These are phyloP conservation scores for Viridothelium virens DNA, from an alignment of 495 filamentous ascomycete species.

Conservation along the genomic window DNA sequence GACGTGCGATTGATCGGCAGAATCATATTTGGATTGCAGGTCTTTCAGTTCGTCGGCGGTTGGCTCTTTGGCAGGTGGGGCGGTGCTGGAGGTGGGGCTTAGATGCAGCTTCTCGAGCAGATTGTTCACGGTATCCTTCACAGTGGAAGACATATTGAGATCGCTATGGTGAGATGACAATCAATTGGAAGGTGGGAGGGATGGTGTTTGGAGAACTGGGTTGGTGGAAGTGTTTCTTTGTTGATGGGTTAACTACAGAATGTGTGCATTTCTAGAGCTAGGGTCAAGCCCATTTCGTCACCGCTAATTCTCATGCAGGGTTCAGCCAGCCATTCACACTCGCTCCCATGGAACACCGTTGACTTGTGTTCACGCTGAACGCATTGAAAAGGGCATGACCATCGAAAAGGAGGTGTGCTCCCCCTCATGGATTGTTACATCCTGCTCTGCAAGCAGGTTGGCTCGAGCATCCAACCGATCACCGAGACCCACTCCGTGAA, in stretches of 20 bases:
- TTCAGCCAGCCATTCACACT: neutral
- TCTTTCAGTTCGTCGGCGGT: conserved; percentile 62
- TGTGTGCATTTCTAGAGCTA: neutral
- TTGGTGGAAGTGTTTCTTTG: neutral
- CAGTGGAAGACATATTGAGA: neutral
- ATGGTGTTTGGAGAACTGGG: neutral
- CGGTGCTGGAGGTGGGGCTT: conserved; percentile 34
- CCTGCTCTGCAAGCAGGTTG: conserved; percentile 3
- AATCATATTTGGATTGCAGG: conserved; percentile 68
- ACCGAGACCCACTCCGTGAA: too few relatives aligned
- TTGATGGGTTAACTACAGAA: neutral
- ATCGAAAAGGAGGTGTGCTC: neutral
- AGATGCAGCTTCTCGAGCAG: conserved; percentile 51
- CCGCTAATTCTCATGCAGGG: conserved; percentile 4
- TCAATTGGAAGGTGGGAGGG: neutral
- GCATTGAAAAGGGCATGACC: neutral
- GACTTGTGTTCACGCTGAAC: neutral
- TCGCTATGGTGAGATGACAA: neutral
- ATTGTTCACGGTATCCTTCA: conserved; percentile 47
- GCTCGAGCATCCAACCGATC: neutral
- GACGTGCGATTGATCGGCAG: conserved; percentile 80
- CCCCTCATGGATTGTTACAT: conserved; percentile 7
- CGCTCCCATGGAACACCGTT: neutral
- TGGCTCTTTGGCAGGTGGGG: conserved; percentile 52
- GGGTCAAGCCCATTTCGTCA: conserved; percentile 1